Percentiles rank a stretch among this genome's conserved stretches.
Conservation (phyloP, 768 basidiomycete genomes). For the Tremella yokohamensis region DNA sequence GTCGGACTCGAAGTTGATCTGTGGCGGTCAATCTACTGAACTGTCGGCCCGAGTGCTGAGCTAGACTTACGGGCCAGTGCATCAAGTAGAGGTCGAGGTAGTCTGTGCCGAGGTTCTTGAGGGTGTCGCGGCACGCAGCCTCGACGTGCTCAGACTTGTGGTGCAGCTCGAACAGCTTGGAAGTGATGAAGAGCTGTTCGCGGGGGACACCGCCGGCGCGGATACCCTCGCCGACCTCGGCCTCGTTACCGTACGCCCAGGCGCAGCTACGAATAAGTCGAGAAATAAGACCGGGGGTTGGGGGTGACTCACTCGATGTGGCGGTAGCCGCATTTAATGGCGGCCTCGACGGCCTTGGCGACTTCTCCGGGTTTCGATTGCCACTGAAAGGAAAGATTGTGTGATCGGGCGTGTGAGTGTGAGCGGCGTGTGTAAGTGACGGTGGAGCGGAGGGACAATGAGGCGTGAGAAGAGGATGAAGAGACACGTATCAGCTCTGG, state of each 20-base stretch:
- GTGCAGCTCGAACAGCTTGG: slow-evolving; percentile 52
- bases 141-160: slow-evolving; percentile 73
- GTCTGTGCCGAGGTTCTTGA: slow-evolving; percentile 51
- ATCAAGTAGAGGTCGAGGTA: slow-evolving; percentile 79
- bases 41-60: neutral
- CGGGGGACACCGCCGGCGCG: slow-evolving; percentile 64
- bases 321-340: slow-evolving; percentile 41
- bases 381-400: slow-evolving; percentile 2
- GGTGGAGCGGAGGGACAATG: slow-evolving; percentile 1
- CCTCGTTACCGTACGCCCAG: slow-evolving; percentile 71
- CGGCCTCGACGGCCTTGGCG: slow-evolving; percentile 45
- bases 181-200: slow-evolving; percentile 69
- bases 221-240: slow-evolving; percentile 67
- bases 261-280: slow-evolving; percentile 39
- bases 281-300: neutral
- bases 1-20: slow-evolving; percentile 38
- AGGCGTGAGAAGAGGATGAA: slow-evolving; percentile 1
- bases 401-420: neutral
- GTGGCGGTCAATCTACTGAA: neutral
- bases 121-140: slow-evolving; percentile 61
- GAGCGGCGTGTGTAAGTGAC: neutral
- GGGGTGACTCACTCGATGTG: slow-evolving; percentile 53
- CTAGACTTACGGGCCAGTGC: slow-evolving; percentile 59
- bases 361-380: slow-evolving; percentile 37
- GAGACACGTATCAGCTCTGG: slow-evolving; percentile 2